Percentiles rank a stretch among this genome's conserved stretches.
These are phyloP conservation scores for Aspergillus hiratsukae DNA, from an alignment of 2,329 filamentous ascomycete genomes.

Conservation along the genomic window DNA sequence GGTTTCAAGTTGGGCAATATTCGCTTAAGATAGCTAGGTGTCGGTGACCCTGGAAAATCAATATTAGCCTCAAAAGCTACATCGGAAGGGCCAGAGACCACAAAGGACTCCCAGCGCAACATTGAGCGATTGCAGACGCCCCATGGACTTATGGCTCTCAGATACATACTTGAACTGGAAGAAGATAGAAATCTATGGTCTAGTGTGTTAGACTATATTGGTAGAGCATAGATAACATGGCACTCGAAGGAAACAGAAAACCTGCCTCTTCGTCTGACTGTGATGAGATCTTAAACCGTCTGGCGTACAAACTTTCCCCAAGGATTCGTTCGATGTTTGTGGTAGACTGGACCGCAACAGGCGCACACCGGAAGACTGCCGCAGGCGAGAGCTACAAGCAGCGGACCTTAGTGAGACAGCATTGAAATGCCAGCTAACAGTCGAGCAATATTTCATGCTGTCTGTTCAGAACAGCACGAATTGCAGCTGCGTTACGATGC, in stretches of 20 bases:
- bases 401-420: conserved; percentile 7
- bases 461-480: background rate
- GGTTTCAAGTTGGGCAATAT: background rate
- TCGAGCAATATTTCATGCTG: conserved; percentile 9
- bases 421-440: conserved; percentile 9
- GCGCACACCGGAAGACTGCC: background rate
- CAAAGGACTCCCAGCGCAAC: background rate
- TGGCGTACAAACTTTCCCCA: conserved; percentile 4
- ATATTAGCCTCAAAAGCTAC: background rate
- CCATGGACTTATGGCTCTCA: background rate
- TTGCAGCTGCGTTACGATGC: background rate
- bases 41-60: background rate
- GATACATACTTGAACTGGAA: conserved; percentile 8
- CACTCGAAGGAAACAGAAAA: conserved; percentile 2
- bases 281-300: background rate
- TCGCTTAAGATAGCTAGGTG: background rate
- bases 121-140: background rate
- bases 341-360: background rate
- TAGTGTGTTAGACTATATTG: conserved; percentile 6
- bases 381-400: background rate
- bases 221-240: background rate
- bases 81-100: background rate
- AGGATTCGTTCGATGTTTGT: background rate
- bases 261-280: conserved; percentile 14
- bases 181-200: conserved; percentile 8